Evolutionary conservation across 2,329 filamentous ascomycete species (phyloP), one percentile per base, ranked within the genome.

Genomic region (Aspergillus flavus): DNA sequence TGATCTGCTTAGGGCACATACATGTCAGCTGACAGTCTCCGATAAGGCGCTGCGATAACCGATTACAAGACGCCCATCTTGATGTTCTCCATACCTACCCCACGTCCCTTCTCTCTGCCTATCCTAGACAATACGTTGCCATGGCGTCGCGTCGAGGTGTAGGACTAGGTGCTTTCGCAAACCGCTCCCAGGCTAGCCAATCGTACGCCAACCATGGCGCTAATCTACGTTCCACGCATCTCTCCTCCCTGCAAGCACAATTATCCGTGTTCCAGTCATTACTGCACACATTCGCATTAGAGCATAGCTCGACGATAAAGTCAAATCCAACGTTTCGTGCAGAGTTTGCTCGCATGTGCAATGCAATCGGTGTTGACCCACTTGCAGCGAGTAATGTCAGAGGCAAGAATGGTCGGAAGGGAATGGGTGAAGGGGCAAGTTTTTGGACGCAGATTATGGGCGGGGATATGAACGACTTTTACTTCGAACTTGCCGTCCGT

Each of bases 261-360:
- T 90, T 99, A 66, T 90, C 93, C 68, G 94, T 98, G 73, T 99
- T 99, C 85, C 93, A 96, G 74, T 95, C 93, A 21, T 86, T 97
- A 12, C 88, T 99, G 6, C 93, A 97, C 81, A 93, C 96, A 79
- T 99, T 99, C 79, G 93, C 94, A 52, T 86, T 94, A 73, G 96
- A 94, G 57, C 95, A 99, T 84, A 92, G 91, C 70, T 93, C 94
- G 75, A 95, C 97, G 73, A 99, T 99, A 64, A 94, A 94, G 67
- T 96, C 93, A 2, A 94, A 98, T 77, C 95, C 95, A 6, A 90
- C 88, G 10, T 99, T 99, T 79, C 92, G 95, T 65, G 93, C 94
- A 39, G 94, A 99, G 79, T 99, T 99, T 75, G 94, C 95, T 3
- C 93, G 94, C 77, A 99, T 99, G 95, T 99, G 95, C 81, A 89